phyloP scores from a whole-genome alignment of 371 early-diverging fungal species.

The Mucor irregularis region DNA sequence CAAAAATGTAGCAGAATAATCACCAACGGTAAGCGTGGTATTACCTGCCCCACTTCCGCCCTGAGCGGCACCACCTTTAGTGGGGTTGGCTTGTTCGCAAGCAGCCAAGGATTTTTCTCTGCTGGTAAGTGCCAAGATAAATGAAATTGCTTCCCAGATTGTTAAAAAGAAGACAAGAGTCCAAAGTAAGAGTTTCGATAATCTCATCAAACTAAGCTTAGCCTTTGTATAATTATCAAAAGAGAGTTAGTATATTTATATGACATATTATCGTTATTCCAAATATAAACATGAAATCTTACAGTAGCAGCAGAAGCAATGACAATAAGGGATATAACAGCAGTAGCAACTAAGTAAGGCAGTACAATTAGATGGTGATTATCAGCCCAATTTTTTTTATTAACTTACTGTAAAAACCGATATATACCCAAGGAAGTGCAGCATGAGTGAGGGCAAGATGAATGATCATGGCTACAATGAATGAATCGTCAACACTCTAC shows the following conservation, averaged over 20 bases:
- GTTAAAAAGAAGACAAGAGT: constrained; percentile 33
- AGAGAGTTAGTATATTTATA: neutral
- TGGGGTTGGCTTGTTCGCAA: constrained; percentile 36
- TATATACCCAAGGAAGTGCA: constrained; percentile 39
- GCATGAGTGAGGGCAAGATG: constrained; percentile 25
- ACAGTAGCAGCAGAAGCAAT: constrained; percentile 35
- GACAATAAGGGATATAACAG: constrained; percentile 35
- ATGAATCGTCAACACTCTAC: neutral
- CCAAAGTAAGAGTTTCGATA: constrained; percentile 43
- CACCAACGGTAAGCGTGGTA: constrained; percentile 24
- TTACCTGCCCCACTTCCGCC: neutral
- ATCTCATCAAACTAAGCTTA: constrained; percentile 44
- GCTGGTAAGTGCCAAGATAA: constrained; percentile 40
- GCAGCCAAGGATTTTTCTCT: constrained; percentile 30
- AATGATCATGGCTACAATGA: constrained; percentile 6
- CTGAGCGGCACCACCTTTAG: neutral
- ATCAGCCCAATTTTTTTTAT: neutral
- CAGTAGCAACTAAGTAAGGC: constrained; percentile 32
- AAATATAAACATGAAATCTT: neutral
- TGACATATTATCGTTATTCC: neutral
- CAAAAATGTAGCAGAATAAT: constrained; percentile 40
- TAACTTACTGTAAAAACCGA: constrained; percentile 37
- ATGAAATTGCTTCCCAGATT: constrained; percentile 41
- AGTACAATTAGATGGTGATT: neutral
- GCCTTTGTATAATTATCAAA: constrained; percentile 26